Base-by-base conservation (phyloP, 805 yeast species). In the Nakazawaea ambrosiae region DNA sequence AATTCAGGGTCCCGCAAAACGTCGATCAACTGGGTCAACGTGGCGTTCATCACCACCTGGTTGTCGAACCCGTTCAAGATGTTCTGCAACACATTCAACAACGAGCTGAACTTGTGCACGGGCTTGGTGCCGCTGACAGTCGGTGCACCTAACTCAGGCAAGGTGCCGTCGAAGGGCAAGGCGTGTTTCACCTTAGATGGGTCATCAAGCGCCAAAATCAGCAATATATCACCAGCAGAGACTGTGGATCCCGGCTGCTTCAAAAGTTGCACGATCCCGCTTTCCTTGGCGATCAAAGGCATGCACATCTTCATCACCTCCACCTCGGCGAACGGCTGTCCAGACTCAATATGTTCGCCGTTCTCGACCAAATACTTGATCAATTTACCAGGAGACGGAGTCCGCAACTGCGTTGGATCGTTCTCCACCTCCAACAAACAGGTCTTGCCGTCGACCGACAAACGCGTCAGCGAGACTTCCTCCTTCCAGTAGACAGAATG, bases 241-340 rank as follows among this genome's bases (percentile, higher is more conserved):
- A 92, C 82, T 20, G 95, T 87, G n/a, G 97, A 82, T 37, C 99
- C 99, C 8, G 98, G 97, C 66, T 92, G 98, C 63, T 92, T 90
- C 57, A 92, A 78, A 30, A 88, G 67, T 66, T 90, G 97, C 37
- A 89, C 85, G 41, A 74, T 69, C 72, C 99, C 99, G 53, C 84
- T 82, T 60, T 90, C 98, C 60, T 80, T 86, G 16, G 97, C 90
- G 54, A 89, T 67, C 52, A 92, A 73, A 35, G 98, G 97, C 97
- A 92, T 92, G 63, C 89, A 88, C 98, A 92, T 92, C 65, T 92
- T 92, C 99, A 92, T 92, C 49, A 92, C 98, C 66, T 92, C 99
- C 41, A 92, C 96, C 66, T 92, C 98, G 29, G 98, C 98, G 55
- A 77, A 94, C 32, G 97, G 80, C 65, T 90, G 95, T 44, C 97